These are phyloP conservation scores for Umbelopsis sp. DNA, from an alignment of 371 early-diverging fungal species.

Conservation along the genomic window DNA sequence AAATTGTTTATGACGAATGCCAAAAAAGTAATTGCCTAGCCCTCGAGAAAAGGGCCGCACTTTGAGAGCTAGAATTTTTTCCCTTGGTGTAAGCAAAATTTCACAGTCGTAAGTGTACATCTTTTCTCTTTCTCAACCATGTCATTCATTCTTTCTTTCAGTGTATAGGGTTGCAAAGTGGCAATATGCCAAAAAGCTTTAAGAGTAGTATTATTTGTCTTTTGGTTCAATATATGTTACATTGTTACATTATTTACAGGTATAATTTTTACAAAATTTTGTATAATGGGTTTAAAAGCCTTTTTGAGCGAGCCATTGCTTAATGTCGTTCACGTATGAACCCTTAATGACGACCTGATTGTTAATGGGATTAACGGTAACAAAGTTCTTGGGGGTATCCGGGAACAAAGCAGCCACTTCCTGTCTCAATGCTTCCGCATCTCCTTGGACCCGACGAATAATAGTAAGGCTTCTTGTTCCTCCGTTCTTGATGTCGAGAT, in stretches of 20 bases:
- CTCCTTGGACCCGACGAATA: constrained; percentile 77
- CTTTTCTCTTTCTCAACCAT: too few species aligned
- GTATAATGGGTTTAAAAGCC: constrained; percentile 50
- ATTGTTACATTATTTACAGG: background rate
- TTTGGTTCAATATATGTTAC: background rate
- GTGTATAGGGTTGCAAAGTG: background rate
- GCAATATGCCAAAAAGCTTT: background rate
- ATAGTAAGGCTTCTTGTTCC: constrained; percentile 67
- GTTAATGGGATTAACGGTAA: constrained; percentile 38
- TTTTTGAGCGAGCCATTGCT: constrained; percentile 62
- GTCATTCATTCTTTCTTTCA: too few species aligned
- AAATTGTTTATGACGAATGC: too few species aligned
- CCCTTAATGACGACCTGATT: constrained; percentile 65
- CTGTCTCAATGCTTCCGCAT: constrained; percentile 53
- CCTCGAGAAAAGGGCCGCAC: too few species aligned
- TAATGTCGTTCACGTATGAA: constrained; percentile 49
- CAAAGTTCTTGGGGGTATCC: constrained; percentile 38
- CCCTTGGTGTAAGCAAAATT: too few species aligned
- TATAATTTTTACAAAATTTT: background rate
- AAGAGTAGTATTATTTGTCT: background rate
- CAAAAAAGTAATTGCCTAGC: too few species aligned
- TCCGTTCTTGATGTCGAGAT: constrained; percentile 74
- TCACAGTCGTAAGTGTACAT: too few species aligned
- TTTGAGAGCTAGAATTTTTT: too few species aligned
- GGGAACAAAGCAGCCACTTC: constrained; percentile 45